Percentiles rank a stretch among this genome's conserved stretches.
Conservation (phyloP, 1,139 yeast genomes). For the Magnusiomyces paraingens region DNA sequence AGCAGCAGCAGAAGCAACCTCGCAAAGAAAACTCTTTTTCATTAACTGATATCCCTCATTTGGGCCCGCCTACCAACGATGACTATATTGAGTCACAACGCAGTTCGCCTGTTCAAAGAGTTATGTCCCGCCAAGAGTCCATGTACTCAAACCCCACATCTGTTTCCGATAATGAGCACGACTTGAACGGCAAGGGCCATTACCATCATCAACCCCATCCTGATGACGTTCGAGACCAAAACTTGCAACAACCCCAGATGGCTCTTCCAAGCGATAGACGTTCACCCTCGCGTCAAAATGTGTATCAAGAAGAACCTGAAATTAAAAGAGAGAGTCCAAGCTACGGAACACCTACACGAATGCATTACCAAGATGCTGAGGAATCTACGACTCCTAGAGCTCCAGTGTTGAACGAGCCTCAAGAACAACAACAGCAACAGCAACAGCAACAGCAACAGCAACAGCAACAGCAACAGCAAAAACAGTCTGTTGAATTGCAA, state of each 20-base stretch:
- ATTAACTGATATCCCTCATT: neutral
- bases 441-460: neutral
- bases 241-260: neutral
- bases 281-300: neutral
- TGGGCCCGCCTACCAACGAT: neutral
- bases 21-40: neutral
- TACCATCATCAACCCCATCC: neutral
- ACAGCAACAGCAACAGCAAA: too few relatives aligned
- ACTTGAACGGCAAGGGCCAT: neutral
- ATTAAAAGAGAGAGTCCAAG: too few relatives aligned
- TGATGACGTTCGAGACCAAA: neutral
- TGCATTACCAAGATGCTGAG: too few relatives aligned
- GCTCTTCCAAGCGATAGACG: neutral
- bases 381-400: too few relatives aligned
- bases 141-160: conserved; percentile 27
- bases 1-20: neutral
- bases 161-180: conserved; percentile 4
- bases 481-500: neutral
- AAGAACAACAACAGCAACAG: neutral
- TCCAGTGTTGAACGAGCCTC: neutral
- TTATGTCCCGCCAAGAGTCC: conserved; percentile 29
- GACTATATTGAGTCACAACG: conserved; percentile 2
- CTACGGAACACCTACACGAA: too few relatives aligned
- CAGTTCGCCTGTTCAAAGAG: conserved; percentile 16
- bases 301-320: neutral